Conservation (phyloP, 1,284 basidiomycete genomes). For the Coniferiporia sulphurascens region DNA sequence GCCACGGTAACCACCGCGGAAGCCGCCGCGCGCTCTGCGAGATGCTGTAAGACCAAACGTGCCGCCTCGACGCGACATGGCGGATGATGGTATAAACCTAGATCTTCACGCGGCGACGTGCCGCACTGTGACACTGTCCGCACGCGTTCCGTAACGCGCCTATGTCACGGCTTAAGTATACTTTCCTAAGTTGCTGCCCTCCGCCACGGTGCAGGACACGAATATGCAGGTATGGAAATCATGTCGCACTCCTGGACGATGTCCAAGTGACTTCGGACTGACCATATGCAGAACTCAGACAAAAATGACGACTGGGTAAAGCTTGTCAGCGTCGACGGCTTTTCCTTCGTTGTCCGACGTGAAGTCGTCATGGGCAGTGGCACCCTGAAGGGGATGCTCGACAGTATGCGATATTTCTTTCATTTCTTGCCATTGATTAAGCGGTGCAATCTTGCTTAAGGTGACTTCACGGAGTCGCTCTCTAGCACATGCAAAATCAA, state of each 20-base stretch:
- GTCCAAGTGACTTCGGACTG: neutral
- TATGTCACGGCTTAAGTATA: neutral
- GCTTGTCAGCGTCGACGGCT: constrained; percentile 57
- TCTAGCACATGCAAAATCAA: constrained; percentile 43
- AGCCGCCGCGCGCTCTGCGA: constrained; percentile 37
- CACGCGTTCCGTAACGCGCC: constrained; percentile 1
- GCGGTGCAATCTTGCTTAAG: constrained; percentile 25
- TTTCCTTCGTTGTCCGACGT: constrained; percentile 54
- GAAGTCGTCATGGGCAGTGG: constrained; percentile 53
- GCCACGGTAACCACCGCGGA: constrained; percentile 40
- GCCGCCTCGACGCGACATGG: constrained; percentile 31
- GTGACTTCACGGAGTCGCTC: constrained; percentile 46
- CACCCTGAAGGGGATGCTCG: constrained; percentile 47
- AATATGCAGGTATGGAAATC: neutral
- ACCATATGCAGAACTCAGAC: neutral
- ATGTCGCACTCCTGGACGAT: neutral
- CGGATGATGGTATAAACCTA: neutral
- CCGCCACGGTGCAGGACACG: neutral
- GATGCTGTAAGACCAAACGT: constrained; percentile 29
- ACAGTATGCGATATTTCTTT: constrained; percentile 21
- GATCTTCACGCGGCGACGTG: neutral
- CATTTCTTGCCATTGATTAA: constrained; percentile 25
- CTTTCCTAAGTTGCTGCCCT: neutral
- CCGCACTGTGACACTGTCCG: constrained; percentile 1
- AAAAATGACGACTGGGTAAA: constrained; percentile 53